A percentile compares a stretch with the other conserved stretches of the same genome.
Conservation (phyloP, 768 basidiomycete species). For the Fomitopsis serialis region DNA sequence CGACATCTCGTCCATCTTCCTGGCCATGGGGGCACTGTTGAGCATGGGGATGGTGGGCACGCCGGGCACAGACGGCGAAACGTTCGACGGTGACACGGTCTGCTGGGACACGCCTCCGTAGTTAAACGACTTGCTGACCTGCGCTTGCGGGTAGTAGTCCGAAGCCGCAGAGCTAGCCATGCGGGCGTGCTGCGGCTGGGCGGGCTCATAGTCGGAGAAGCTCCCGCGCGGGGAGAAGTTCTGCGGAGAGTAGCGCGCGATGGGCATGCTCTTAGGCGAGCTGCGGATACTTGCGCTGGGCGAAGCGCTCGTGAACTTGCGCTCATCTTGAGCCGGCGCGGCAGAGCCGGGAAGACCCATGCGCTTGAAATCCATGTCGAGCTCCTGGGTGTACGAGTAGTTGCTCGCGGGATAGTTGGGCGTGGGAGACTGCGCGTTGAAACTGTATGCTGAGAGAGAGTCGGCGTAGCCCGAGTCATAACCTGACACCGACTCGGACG, state of each 20-base stretch:
- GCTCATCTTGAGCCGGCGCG: conserved; percentile 39
- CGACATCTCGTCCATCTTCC: conserved; percentile 37
- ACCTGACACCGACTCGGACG: conserved; percentile 54
- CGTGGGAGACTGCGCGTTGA: conserved; percentile 43
- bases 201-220: conserved; percentile 63
- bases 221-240: conserved; percentile 37
- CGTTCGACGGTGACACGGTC: conserved; percentile 53
- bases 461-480: conserved; percentile 49
- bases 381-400: conserved; percentile 25
- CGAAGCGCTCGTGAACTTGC: conserved; percentile 46
- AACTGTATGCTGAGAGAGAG: conserved; percentile 59
- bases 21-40: conserved; percentile 22
- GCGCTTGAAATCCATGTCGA: conserved; percentile 65
- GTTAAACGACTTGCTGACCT: conserved; percentile 16
- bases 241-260: conserved; percentile 20
- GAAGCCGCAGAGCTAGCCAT: conserved; percentile 45
- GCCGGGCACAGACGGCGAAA: conserved; percentile 45
- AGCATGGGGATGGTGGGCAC: conserved; percentile 39
- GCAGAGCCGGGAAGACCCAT: conserved; percentile 29
- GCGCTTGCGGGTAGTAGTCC: conserved; percentile 36
- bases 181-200: conserved; percentile 36
- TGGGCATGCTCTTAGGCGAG: conserved; percentile 44
- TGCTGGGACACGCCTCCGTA: conserved; percentile 14
- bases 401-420: conserved; percentile 42
- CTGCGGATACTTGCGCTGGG: conserved; percentile 38